Conservation (phyloP, 2,329 filamentous ascomycete species). For the Fusarium devonianum region DNA sequence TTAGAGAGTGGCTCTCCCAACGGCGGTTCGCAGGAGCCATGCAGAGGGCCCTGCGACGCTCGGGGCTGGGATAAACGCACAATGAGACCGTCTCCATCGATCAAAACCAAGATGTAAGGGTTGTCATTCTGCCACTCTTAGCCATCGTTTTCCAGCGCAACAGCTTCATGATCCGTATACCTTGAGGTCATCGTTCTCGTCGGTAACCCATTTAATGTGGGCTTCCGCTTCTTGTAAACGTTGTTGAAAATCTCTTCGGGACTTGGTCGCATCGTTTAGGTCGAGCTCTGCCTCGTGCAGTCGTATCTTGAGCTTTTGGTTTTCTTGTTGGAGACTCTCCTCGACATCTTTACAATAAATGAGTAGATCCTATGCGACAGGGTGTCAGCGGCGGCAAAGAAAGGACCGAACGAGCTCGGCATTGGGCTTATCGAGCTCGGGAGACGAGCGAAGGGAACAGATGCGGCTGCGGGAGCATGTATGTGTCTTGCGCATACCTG, state of each 20-base stretch:
- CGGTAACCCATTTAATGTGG: slow-evolving; percentile 45
- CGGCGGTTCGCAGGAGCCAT: not conserved
- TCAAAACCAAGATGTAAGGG: slow-evolving; percentile 65
- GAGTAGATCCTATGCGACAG: slow-evolving; percentile 42
- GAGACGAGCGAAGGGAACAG: slow-evolving; percentile 10
- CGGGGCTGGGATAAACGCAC: slow-evolving; percentile 46
- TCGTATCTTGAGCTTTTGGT: slow-evolving; percentile 49
- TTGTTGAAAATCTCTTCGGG: slow-evolving; percentile 59
- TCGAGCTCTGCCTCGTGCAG: slow-evolving; percentile 58
- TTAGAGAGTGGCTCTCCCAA: not conserved
- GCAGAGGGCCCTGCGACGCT: not conserved
- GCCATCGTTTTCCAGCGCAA: slow-evolving; percentile 18
- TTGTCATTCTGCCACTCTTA: slow-evolving; percentile 56
- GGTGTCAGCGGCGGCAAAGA: slow-evolving; percentile 7
- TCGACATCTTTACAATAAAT: slow-evolving; percentile 53
- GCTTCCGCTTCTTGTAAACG: slow-evolving; percentile 51
- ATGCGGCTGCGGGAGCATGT: not conserved
- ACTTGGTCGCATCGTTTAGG: slow-evolving; percentile 56
- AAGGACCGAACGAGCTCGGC: not conserved
- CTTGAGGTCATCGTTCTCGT: slow-evolving; percentile 55
- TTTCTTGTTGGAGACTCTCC: slow-evolving; percentile 53
- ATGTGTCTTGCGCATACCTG: slow-evolving; percentile 51
- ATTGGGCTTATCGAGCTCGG: not conserved
- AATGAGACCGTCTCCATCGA: slow-evolving; percentile 70
- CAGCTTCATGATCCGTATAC: slow-evolving; percentile 45